phyloP scores from a whole-genome alignment of 2,329 filamentous ascomycete genomes.

The Hymenoscyphus scutula region DNA sequence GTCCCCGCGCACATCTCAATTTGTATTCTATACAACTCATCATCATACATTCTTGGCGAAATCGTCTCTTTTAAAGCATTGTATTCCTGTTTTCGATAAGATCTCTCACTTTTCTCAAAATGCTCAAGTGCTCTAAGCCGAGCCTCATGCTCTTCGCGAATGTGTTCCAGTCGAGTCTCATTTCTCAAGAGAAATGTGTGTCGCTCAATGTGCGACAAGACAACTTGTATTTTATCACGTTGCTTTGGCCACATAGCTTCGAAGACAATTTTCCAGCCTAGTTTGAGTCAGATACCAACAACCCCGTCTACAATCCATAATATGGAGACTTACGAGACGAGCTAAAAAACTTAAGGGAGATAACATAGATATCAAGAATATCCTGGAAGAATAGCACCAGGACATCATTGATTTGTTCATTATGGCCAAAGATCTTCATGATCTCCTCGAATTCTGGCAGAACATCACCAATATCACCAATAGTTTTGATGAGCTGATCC shows the following conservation, averaged over 20 bases:
- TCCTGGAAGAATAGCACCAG: conserved; percentile 39
- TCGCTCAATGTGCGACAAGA: conserved; percentile 11
- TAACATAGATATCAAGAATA: conserved; percentile 39
- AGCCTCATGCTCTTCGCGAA: conserved; percentile 11
- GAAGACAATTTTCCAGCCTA: conserved; percentile 34
- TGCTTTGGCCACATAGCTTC: conserved; percentile 36
- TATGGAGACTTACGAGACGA: conserved; percentile 29
- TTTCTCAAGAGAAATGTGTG: conserved; percentile 14
- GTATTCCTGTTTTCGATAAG: neutral
- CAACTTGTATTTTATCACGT: conserved; percentile 19
- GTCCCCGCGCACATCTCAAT: neutral
- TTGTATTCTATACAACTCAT: neutral
- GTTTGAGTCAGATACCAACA: neutral
- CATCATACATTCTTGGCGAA: neutral
- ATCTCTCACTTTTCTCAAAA: conserved; percentile 8
- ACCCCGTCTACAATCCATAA: neutral
- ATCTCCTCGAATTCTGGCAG: conserved; percentile 33
- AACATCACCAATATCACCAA: conserved; percentile 27
- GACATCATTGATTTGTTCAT: conserved; percentile 30
- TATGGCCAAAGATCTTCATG: conserved; percentile 27
- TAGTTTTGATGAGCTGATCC: conserved; percentile 30
- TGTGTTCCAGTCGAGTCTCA: conserved; percentile 12
- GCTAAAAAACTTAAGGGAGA: conserved; percentile 36
- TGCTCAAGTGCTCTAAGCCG: conserved; percentile 7
- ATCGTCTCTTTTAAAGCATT: neutral